These are phyloP conservation scores for Salinomyces thailandicus DNA, from an alignment of 2,329 filamentous ascomycete genomes.

Conservation along the genomic window DNA sequence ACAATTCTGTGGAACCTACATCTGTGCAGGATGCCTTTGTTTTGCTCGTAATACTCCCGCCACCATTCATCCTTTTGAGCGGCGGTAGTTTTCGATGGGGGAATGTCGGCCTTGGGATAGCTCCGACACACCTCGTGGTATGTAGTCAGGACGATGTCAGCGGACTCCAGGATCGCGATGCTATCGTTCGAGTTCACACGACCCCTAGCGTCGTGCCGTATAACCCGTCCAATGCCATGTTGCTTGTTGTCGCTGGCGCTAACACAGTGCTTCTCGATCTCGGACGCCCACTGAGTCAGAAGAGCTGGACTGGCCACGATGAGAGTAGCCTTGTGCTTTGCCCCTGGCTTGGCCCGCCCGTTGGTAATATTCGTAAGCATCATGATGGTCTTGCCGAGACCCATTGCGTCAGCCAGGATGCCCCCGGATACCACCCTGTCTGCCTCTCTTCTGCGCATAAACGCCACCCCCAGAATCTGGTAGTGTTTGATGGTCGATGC, in stretches of 20 bases:
- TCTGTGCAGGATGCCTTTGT: conserved; percentile 30
- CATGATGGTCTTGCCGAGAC: conserved; percentile 90
- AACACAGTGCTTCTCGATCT: conserved; percentile 19
- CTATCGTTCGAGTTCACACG: conserved; percentile 6
- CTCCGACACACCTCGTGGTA: conserved; percentile 33
- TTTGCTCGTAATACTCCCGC: conserved; percentile 18
- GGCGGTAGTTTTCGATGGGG: conserved; percentile 27
- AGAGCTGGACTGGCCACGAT: conserved; percentile 33
- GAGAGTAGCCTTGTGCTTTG: conserved; percentile 28
- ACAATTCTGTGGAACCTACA: conserved; percentile 46
- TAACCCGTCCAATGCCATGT: conserved; percentile 14
- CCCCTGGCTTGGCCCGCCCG: conserved; percentile 16
- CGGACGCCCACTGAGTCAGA: conserved; percentile 30
- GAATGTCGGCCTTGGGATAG: conserved; percentile 33
- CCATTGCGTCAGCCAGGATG: conserved; percentile 97
- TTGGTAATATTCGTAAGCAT: conserved; percentile 38
- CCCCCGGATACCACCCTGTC: conserved; percentile 41
- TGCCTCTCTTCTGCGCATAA: conserved; percentile 45
- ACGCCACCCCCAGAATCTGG: conserved; percentile 43
- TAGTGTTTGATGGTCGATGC: conserved; percentile 34
- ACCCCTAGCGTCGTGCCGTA: conserved; percentile 10
- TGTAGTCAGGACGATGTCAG: conserved; percentile 31
- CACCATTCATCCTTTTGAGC: conserved; percentile 33
- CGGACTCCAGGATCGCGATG: conserved; percentile 7
- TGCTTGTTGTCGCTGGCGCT: conserved; percentile 7